Conservation (phyloP, 129 eudicot genomes). For the Flaveria bidentis region DNA sequence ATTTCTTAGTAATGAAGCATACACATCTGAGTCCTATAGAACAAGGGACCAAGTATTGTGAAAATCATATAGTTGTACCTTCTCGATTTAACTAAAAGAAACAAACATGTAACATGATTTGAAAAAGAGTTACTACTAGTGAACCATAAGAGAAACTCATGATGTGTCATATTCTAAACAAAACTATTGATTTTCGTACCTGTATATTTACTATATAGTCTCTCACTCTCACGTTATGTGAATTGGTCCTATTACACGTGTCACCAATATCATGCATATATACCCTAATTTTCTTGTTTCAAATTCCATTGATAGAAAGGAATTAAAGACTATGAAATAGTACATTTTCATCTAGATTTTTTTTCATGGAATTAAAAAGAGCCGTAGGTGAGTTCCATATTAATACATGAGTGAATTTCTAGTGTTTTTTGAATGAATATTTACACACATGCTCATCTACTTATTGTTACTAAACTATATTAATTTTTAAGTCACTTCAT, state of each 20-base stretch:
- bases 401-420: not conserved
- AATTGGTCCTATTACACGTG: not conserved
- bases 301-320: not conserved
- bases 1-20: no score
- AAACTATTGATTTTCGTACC: not conserved
- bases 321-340: not conserved
- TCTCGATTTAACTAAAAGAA: not conserved
- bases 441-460: no score
- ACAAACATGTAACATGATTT: not conserved
- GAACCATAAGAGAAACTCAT: not conserved
- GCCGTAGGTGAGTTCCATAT: constrained; percentile 1
- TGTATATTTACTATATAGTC: not conserved
- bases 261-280: not conserved
- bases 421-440: not conserved
- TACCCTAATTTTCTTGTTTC: not conserved
- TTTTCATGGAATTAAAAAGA: not conserved
- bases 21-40: no score
- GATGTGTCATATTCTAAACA: not conserved
- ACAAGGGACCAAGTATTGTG: no score
- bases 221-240: not conserved
- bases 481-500: no score
- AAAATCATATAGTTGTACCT: not conserved
- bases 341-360: constrained; percentile 1
- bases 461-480: no score
- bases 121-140: not conserved